A percentile compares a stretch with the other conserved stretches of the same genome.
These are phyloP conservation scores for Vishniacozyma victoriae DNA, from an alignment of 768 basidiomycete species.

Conservation along the genomic window DNA sequence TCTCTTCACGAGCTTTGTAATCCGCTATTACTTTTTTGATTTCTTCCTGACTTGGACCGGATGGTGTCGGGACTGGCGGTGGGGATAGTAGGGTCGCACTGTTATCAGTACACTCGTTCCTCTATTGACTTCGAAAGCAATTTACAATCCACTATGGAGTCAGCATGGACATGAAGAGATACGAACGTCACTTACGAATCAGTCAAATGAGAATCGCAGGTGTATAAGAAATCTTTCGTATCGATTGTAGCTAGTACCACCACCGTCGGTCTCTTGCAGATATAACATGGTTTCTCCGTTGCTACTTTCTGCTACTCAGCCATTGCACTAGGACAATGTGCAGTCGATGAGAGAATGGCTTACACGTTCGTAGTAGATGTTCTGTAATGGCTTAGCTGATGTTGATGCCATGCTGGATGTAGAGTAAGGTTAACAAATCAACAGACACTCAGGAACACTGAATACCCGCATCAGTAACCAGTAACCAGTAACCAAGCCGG, in stretches of 20 bases:
- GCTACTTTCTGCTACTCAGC: conserved; percentile 58
- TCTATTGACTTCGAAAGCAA: conserved; percentile 1
- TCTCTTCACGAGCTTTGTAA: conserved; percentile 73
- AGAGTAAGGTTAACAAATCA: no score
- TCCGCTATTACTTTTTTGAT: conserved; percentile 53
- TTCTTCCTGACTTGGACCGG: conserved; percentile 46
- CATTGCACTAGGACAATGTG: background rate
- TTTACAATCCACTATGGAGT: conserved; percentile 16
- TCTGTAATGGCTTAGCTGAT: conserved; percentile 46
- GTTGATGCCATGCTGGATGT: background rate
- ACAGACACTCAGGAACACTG: no score
- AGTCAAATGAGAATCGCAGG: conserved; percentile 70
- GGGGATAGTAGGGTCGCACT: conserved; percentile 25
- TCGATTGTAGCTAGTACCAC: conserved; percentile 79
- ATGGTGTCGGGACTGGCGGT: conserved; percentile 46
- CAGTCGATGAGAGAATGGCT: conserved; percentile 40
- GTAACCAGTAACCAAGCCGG: no score
- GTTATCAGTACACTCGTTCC: background rate
- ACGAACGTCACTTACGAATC: conserved; percentile 68
- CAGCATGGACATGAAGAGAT: conserved; percentile 47
- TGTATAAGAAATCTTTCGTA: conserved; percentile 78
- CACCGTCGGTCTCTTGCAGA: conserved; percentile 67
- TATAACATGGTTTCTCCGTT: conserved; percentile 62
- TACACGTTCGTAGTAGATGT: conserved; percentile 86
- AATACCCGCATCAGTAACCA: no score